phyloP scores from a whole-genome alignment of 768 basidiomycete genomes.

The Termitomyces sp. region DNA sequence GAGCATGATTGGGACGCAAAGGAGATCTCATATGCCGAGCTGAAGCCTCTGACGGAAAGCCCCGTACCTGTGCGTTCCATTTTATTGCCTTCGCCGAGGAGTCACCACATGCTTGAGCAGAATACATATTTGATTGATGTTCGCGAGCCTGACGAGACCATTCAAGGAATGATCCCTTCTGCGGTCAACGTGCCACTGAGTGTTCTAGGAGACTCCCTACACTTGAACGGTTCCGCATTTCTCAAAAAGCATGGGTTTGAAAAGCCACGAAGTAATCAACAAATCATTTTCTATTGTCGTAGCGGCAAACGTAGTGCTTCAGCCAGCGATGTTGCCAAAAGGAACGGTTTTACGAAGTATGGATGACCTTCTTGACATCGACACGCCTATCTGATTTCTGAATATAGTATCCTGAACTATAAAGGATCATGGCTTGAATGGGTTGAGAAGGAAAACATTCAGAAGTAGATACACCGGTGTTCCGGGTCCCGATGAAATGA shows the following conservation, averaged over 20 bases:
- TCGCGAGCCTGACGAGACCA: slow-evolving; percentile 88
- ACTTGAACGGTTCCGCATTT: slow-evolving; percentile 51
- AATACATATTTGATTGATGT: slow-evolving; percentile 79
- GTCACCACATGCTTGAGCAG: slow-evolving; percentile 28
- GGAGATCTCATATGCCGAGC: slow-evolving; percentile 68
- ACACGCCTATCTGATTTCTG: background rate
- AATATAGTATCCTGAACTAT: slow-evolving; percentile 61
- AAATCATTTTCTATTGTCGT: slow-evolving; percentile 86
- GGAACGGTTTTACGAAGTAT: slow-evolving; percentile 79
- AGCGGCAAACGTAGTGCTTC: slow-evolving; percentile 80
- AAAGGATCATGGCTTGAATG: slow-evolving; percentile 88
- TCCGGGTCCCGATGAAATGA: background rate
- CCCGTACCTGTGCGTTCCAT: slow-evolving; percentile 53
- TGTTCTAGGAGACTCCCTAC: slow-evolving; percentile 61
- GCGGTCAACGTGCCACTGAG: slow-evolving; percentile 87
- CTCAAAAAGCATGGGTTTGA: slow-evolving; percentile 62
- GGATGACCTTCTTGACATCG: slow-evolving; percentile 16
- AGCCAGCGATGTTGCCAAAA: slow-evolving; percentile 75
- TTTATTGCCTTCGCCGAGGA: background rate
- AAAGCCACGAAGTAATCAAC: slow-evolving; percentile 65
- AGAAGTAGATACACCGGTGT: slow-evolving; percentile 12
- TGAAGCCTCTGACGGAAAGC: slow-evolving; percentile 73
- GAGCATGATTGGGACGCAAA: slow-evolving; percentile 76
- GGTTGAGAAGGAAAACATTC: slow-evolving; percentile 47
- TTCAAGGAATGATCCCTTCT: slow-evolving; percentile 89